Evolutionary conservation across 1,284 basidiomycete genomes (phyloP).

Genomic region (Heterobasidion parviporum): DNA sequence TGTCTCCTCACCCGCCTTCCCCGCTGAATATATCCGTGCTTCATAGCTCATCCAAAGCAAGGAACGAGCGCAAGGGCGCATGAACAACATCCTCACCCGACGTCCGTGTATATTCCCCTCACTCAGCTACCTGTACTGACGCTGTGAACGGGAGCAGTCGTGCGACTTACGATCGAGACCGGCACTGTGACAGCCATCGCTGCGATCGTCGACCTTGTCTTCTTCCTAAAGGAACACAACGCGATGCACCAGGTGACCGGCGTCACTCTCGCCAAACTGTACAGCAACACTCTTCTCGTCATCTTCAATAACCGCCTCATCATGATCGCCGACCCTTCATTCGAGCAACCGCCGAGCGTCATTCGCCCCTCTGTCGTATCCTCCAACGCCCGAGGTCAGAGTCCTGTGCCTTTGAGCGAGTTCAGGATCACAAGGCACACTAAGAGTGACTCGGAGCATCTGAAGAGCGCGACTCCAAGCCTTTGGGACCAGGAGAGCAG

Average conservation of each 20-base stretch:
- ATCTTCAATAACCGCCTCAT: background rate
- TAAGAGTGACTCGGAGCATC: no score
- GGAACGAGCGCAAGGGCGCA: no score
- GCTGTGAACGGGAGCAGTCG: background rate
- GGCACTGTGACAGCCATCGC: background rate
- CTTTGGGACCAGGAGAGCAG: no score
- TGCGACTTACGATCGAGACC: background rate
- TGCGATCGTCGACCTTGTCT: background rate
- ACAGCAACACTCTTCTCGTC: background rate
- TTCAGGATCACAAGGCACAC: no score
- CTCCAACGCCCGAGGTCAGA: no score
- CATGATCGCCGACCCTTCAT: background rate
- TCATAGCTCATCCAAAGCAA: no score
- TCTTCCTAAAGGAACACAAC: background rate
- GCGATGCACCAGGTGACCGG: background rate
- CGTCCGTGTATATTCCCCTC: background rate
- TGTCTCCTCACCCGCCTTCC: no score
- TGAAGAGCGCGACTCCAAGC: no score
- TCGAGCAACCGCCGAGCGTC: no score
- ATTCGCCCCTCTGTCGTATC: no score
- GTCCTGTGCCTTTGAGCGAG: no score
- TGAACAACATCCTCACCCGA: background rate
- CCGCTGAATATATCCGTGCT: no score
- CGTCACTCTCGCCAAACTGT: background rate
- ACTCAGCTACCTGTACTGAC: background rate